Evolutionary conservation across 768 basidiomycete species (phyloP), one percentile per base, ranked within the genome.

Genomic region (Collybia mongolica): DNA sequence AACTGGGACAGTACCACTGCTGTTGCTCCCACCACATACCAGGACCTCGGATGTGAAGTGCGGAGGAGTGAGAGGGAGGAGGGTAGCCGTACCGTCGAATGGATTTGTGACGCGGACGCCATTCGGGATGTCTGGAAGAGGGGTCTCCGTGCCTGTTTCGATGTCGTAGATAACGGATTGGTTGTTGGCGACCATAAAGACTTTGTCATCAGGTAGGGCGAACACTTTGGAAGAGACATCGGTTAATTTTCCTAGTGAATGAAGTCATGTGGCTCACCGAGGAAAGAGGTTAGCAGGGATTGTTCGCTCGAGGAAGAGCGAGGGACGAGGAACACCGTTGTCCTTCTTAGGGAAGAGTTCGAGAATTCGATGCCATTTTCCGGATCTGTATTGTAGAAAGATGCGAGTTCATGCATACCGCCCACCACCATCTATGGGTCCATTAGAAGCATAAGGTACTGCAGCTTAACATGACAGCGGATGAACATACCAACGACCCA

Each of bases 31-130:
- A 32, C 77, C 77, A 54, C 77, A 79, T 38, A 79, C 69, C 35
- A 79, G 66, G 22, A 78, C 65, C 53, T 75, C 74, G 3, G 77
- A 72, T 5, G 68, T 72, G 51, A 69, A 79, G 39, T 72, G 60
- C 0, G 67, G 67, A 18, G 71, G 67, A 1, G 64, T 64, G 6
- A 73, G 60, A 4, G 72, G 72, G 4, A 73, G 64, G n/a, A 73
- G 59, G 20, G 66, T 62, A 28, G 63, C 73, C 28, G 63, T 70
- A 48, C 68, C 65, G 54, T 75, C 64, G 59, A 68, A 67, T 17
- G 72, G 68, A 48, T 72, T 71, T 18, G 67, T 72, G 11, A 76
- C 71, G 6, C 70, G 67, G 7, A 76, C 72, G 18, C 70, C 70
- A 39, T 77, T 75, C n/a, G 75, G 75, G 39, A 77, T 66, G 14